A percentile compares a stretch with the other conserved stretches of the same genome.
phyloP scores from a whole-genome alignment of 1,284 basidiomycete genomes.

The Ceratorhiza oryzae-sativae region DNA sequence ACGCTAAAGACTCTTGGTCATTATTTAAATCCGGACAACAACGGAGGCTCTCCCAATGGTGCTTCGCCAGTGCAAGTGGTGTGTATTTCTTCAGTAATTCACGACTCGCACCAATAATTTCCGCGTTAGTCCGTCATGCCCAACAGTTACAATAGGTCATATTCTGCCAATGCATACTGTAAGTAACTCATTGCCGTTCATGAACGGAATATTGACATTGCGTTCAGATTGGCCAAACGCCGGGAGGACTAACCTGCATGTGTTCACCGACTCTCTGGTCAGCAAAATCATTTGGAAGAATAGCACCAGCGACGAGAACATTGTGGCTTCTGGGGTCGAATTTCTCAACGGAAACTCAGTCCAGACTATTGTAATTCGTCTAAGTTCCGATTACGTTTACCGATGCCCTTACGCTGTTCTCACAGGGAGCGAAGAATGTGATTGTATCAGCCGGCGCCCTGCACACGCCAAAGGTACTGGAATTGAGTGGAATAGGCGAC shows the following conservation, averaged over 20 bases:
- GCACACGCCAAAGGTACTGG: slow-evolving; percentile 48
- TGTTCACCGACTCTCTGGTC: slow-evolving; percentile 19
- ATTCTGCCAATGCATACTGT: slow-evolving; percentile 33
- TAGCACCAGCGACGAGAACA: background rate
- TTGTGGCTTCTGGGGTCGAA: slow-evolving; percentile 24
- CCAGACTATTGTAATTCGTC: slow-evolving; percentile 10
- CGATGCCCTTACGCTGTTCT: background rate
- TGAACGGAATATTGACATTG: background rate
- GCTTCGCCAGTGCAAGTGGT: too few relatives aligned
- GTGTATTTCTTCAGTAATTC: too few relatives aligned
- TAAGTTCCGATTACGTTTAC: background rate
- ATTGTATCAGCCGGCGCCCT: slow-evolving; percentile 40
- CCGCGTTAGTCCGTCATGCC: slow-evolving; percentile 1
- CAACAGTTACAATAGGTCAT: slow-evolving; percentile 25
- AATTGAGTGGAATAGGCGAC: slow-evolving; percentile 49
- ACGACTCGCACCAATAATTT: too few relatives aligned
- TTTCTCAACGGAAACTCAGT: slow-evolving; percentile 13
- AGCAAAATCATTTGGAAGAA: slow-evolving; percentile 30
- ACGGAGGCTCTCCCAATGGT: too few relatives aligned
- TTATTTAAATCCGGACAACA: too few relatives aligned
- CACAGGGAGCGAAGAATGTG: slow-evolving; percentile 21
- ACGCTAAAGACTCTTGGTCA: too few relatives aligned
- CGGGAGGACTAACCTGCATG: slow-evolving; percentile 18
- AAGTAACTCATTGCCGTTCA: background rate
- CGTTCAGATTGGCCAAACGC: slow-evolving; percentile 22